phyloP scores from a whole-genome alignment of 108 stramenopile species.

The Parmales sp. region DNA sequence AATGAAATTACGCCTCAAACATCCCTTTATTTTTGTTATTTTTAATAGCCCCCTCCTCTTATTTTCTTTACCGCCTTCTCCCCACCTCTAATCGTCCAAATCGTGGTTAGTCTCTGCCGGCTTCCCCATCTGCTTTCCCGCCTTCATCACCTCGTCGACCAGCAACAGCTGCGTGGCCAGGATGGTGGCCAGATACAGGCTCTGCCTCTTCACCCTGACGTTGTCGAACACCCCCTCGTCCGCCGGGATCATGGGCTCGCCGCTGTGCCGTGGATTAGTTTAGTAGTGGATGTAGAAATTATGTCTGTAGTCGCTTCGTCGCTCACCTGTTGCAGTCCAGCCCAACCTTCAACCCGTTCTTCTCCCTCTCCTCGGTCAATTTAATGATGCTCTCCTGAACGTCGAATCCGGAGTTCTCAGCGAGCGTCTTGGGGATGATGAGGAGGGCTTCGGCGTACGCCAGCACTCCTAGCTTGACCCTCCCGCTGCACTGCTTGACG shows the following conservation, averaged over 20 bases:
- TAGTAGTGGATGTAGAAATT: no score
- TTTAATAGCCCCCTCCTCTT: no score
- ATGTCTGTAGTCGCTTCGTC: no score
- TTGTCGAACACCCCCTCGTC: slow-evolving; percentile 96
- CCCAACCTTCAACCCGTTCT: slow-evolving; percentile 67
- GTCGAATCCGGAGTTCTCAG: slow-evolving; percentile 94
- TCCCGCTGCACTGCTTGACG: slow-evolving; percentile 63
- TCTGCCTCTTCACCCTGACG: slow-evolving; percentile 91
- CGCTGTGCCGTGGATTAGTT: no score
- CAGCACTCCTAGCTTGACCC: slow-evolving; percentile 87
- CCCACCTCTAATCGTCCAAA: no score
- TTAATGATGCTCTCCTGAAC: slow-evolving; percentile 84
- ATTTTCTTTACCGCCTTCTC: no score
- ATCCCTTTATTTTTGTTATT: no score
- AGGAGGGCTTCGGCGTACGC: slow-evolving; percentile 94
- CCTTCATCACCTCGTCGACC: slow-evolving; percentile 98
- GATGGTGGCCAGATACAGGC: slow-evolving; percentile 82
- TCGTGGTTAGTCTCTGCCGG: slow-evolving; percentile 20
- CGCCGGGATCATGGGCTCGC: slow-evolving; percentile 83
- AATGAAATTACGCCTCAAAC: no score
- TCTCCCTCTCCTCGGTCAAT: slow-evolving; percentile 72
- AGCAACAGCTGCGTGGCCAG: slow-evolving; percentile 93
- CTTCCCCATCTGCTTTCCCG: slow-evolving; percentile 93
- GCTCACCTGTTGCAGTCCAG: no score
- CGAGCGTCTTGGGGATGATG: slow-evolving; percentile 92